Percentiles rank a stretch among this genome's conserved stretches.
Evolutionary conservation across 2,329 filamentous ascomycete species (phyloP).

Genomic region (Sporothrix curviconia): DNA sequence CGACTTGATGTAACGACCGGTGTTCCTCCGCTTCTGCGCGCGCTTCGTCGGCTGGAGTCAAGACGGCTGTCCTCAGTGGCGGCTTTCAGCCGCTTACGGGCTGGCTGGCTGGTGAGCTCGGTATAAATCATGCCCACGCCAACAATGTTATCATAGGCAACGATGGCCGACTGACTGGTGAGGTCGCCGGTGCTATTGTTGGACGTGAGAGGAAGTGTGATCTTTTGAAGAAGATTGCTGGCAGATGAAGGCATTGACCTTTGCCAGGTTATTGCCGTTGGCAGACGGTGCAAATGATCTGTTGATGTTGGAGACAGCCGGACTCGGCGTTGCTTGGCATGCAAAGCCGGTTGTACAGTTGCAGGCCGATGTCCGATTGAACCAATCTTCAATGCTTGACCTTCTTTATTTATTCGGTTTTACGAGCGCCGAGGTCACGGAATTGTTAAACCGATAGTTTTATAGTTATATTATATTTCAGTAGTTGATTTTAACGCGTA

Average conservation of each 20-base stretch:
- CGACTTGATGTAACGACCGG: conserved; percentile 77
- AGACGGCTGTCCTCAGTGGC: conserved; percentile 84
- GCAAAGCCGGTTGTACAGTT: conserved; percentile 78
- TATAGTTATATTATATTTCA: neutral
- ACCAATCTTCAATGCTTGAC: conserved; percentile 63
- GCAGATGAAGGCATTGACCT: conserved; percentile 57
- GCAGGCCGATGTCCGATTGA: conserved; percentile 66
- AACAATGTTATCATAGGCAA: conserved; percentile 70
- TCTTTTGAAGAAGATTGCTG: conserved; percentile 64
- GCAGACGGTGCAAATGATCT: conserved; percentile 80
- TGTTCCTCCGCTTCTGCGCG: conserved; percentile 65
- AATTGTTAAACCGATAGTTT: neutral
- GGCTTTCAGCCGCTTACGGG: conserved; percentile 84
- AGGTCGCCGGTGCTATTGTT: conserved; percentile 65
- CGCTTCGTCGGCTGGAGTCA: conserved; percentile 74
- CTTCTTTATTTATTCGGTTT: conserved; percentile 70
- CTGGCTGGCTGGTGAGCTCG: conserved; percentile 76
- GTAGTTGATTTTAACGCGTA: neutral
- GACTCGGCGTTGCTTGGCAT: conserved; percentile 75
- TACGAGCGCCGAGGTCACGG: conserved; percentile 53
- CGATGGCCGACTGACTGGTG: conserved; percentile 58
- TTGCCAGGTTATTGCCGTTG: conserved; percentile 65
- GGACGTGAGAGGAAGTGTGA: conserved; percentile 69
- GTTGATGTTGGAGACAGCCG: conserved; percentile 69
- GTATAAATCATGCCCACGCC: conserved; percentile 80